A percentile compares a stretch with the other conserved stretches of the same genome.
Evolutionary conservation across 805 yeast genomes (phyloP).

Genomic region (Nakazawaea ambrosiae): DNA sequence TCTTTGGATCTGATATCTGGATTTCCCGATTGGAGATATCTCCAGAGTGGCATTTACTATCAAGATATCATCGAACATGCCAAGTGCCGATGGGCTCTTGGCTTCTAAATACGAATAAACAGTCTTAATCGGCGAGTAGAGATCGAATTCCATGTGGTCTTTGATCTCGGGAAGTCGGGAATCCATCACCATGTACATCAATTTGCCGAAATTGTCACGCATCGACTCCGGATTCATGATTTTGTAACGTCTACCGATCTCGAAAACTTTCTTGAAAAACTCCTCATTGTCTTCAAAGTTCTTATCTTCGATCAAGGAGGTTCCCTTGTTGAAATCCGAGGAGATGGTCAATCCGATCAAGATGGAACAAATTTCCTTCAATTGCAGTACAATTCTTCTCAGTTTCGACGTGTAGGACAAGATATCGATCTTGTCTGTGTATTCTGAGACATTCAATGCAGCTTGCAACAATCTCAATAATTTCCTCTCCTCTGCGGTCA

Average conservation of each 20-base stretch:
- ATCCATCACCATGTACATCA: slow-evolving; percentile 83
- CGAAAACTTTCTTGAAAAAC: slow-evolving; percentile 68
- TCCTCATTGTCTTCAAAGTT: slow-evolving; percentile 63
- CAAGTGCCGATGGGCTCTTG: slow-evolving; percentile 28
- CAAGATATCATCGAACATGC: slow-evolving; percentile 49
- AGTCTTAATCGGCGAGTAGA: slow-evolving; percentile 66
- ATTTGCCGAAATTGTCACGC: slow-evolving; percentile 73
- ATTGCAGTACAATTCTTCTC: slow-evolving; percentile 63
- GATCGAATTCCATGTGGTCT: slow-evolving; percentile 67
- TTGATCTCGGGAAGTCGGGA: slow-evolving; percentile 66
- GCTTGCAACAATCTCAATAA: slow-evolving; percentile 62
- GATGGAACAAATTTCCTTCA: slow-evolving; percentile 72
- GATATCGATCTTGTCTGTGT: slow-evolving; percentile 74
- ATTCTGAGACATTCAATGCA: slow-evolving; percentile 71
- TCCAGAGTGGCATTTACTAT: slow-evolving; percentile 62
- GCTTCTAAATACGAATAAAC: slow-evolving; percentile 41
- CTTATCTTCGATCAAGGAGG: slow-evolving; percentile 54
- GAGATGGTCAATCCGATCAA: slow-evolving; percentile 76
- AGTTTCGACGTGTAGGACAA: slow-evolving; percentile 59
- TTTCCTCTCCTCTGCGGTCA: slow-evolving; percentile 63
- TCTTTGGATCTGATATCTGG: slow-evolving; percentile 45
- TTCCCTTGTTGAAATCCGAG: slow-evolving; percentile 65
- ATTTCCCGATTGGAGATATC: slow-evolving; percentile 51
- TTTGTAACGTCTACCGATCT: slow-evolving; percentile 74
- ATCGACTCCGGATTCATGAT: slow-evolving; percentile 80